These are phyloP conservation scores for Aristolochia contorta DNA, from an alignment of 164 flowering plant species.

Conservation along the genomic window DNA sequence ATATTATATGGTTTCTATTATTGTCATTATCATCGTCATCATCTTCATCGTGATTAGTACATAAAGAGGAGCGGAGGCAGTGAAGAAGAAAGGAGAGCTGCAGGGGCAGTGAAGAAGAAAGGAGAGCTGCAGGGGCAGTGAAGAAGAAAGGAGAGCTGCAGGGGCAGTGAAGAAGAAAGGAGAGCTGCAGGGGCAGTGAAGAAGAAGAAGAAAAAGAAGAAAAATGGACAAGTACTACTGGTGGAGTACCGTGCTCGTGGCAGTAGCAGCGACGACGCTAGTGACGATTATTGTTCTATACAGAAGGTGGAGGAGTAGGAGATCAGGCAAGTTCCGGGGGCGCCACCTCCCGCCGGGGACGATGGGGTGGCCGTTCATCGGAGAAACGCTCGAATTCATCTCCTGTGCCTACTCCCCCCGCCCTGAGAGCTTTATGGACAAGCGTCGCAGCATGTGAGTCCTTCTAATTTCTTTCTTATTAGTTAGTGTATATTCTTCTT, in stretches of 20 bases:
- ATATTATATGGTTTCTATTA: too few relatives aligned
- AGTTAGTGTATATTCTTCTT: too few relatives aligned
- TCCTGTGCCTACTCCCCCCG: constrained; percentile 67
- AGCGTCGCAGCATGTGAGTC: constrained; percentile 65
- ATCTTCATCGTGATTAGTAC: constrained; percentile 2
- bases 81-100: background rate
- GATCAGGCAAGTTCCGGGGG: constrained; percentile 5
- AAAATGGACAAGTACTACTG: constrained; percentile 16
- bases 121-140: background rate
- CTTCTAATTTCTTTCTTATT: background rate
- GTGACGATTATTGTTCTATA: constrained; percentile 18
- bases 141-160: background rate
- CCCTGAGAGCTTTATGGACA: constrained; percentile 85
- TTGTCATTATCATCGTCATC: too few relatives aligned
- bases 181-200: background rate
- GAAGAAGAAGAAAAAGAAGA: too few relatives aligned
- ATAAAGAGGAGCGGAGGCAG: background rate
- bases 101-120: background rate
- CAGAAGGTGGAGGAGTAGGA: constrained; percentile 15
- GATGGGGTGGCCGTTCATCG: constrained; percentile 81
- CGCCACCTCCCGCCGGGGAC: constrained; percentile 49
- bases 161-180: background rate
- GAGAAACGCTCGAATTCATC: constrained; percentile 86
- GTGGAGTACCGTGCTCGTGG: constrained; percentile 19
- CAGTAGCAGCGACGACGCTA: constrained; percentile 13